A percentile compares a stretch with the other conserved stretches of the same genome.
phyloP scores from a whole-genome alignment of 345 rosid genomes.

The Chamaenerion angustifolium region DNA sequence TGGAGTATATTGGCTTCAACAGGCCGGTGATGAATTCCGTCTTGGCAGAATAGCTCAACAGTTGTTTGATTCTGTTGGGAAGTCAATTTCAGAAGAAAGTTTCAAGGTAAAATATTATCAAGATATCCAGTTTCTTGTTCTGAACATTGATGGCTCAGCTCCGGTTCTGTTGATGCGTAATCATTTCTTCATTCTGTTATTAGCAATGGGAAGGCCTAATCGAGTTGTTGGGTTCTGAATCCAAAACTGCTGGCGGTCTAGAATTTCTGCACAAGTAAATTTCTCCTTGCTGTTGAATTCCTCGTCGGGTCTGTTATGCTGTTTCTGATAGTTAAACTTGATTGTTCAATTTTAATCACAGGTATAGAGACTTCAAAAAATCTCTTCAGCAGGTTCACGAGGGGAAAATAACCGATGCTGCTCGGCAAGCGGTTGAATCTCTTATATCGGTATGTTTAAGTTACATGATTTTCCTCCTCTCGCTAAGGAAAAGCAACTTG shows the following conservation, averaged over 20 bases:
- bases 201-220: constrained; percentile 97
- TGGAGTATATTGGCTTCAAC: constrained; percentile 90
- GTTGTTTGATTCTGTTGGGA: constrained; percentile 84
- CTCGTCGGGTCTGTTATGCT: not conserved
- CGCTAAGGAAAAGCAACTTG: too few relatives aligned
- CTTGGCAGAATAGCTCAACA: constrained; percentile 76
- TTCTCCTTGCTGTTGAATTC: not conserved
- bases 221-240: constrained; percentile 73
- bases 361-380: constrained; percentile 92
- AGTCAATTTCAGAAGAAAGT: constrained; percentile 80
- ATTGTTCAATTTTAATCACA: constrained; percentile 9
- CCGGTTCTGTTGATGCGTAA: constrained; percentile 4
- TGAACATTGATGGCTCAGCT: not conserved
- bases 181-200: constrained; percentile 6
- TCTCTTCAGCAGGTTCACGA: constrained; percentile 48
- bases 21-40: constrained; percentile 58
- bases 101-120: constrained; percentile 42
- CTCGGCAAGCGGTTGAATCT: constrained; percentile 57
- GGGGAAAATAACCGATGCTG: constrained; percentile 44
- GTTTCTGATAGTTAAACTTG: constrained; percentile 3
- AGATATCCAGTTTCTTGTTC: not conserved
- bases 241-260: constrained; percentile 71
- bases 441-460: constrained; percentile 48
- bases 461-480: not conserved
- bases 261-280: constrained; percentile 84